These are phyloP conservation scores for Irpex lacteus DNA, from an alignment of 1,284 basidiomycete species.

Conservation along the genomic window DNA sequence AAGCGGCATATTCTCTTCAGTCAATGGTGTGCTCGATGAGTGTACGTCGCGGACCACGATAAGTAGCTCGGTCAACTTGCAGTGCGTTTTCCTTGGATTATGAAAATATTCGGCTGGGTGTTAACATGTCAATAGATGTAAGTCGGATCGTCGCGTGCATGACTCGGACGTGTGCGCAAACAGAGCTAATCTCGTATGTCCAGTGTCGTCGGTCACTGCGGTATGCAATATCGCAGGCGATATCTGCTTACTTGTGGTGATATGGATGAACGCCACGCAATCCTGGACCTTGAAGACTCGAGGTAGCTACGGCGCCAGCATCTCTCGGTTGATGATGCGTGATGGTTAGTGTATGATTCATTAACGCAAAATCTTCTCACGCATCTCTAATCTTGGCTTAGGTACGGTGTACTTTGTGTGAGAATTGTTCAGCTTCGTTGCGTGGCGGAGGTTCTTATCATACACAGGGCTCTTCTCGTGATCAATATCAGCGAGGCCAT, in stretches of 20 bases:
- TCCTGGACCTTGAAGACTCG: neutral
- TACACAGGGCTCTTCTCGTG: neutral
- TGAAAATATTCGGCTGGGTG: too few relatives aligned
- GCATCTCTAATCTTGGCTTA: neutral
- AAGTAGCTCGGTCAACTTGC: neutral
- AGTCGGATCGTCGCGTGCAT: too few relatives aligned
- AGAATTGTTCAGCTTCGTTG: neutral
- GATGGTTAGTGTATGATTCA: neutral
- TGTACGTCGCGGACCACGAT: neutral
- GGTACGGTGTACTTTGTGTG: constrained; percentile 5
- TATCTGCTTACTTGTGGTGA: neutral
- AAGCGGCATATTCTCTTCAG: neutral
- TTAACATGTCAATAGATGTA: neutral
- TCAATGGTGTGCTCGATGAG: neutral
- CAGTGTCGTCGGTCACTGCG: neutral
- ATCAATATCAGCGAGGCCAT: neutral
- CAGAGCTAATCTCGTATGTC: neutral
- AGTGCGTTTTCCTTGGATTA: neutral
- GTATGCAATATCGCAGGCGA: neutral
- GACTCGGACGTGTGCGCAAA: too few relatives aligned
- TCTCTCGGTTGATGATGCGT: neutral
- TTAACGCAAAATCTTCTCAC: neutral
- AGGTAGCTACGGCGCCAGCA: neutral
- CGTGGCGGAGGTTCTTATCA: too few relatives aligned
- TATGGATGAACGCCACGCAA: neutral